Evolutionary conservation across 2,329 filamentous ascomycete species (phyloP).

Genomic region (Diaporthe helianthi): DNA sequence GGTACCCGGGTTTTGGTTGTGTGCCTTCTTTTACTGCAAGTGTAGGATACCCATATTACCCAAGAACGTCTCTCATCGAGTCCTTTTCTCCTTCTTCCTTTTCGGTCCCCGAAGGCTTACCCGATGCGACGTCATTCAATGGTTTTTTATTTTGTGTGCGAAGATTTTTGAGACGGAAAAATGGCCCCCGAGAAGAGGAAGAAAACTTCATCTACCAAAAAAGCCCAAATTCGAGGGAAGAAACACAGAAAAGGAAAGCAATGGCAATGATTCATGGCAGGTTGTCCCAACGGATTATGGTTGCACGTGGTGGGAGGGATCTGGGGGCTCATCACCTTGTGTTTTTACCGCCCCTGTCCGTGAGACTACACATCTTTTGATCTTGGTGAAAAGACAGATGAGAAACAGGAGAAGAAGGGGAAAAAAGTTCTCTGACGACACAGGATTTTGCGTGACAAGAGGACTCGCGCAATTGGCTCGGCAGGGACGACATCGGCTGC

Average conservation of each 20-base stretch:
- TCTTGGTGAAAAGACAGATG: neutral
- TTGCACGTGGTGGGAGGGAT: neutral
- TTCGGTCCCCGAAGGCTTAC: neutral
- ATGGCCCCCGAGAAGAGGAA: neutral
- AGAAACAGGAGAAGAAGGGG: neutral
- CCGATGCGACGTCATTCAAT: neutral
- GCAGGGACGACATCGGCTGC: neutral
- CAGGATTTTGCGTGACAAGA: neutral
- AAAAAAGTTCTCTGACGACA: neutral
- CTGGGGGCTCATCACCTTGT: neutral
- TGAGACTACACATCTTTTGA: neutral
- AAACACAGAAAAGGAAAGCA: neutral
- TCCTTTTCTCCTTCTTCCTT: neutral
- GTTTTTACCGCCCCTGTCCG: neutral
- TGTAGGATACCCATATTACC: slow-evolving; percentile 30
- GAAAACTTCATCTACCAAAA: neutral
- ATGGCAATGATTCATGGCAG: neutral
- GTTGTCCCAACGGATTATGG: neutral
- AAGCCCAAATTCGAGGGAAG: neutral
- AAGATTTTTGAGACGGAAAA: neutral
- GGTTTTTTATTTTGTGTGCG: neutral
- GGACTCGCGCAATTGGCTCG: slow-evolving; percentile 14
- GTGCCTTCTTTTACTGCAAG: neutral
- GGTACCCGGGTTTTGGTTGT: neutral
- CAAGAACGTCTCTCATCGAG: neutral